phyloP scores from a whole-genome alignment of 2,329 filamentous ascomycete species.

The Alternaria triticina region DNA sequence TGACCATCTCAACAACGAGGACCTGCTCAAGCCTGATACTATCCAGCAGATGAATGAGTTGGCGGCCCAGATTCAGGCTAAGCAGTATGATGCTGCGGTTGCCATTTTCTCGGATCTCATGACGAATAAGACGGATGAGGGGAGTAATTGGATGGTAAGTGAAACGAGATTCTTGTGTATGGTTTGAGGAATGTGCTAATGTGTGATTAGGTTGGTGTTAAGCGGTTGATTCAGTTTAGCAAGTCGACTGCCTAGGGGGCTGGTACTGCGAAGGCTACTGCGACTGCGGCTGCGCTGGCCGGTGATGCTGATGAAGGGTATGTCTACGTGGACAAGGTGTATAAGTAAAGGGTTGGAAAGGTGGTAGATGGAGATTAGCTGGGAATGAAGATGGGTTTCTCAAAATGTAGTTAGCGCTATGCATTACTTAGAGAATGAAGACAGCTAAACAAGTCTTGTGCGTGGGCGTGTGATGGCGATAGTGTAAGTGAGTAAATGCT shows the following conservation, averaged over 20 bases:
- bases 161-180: too few species aligned
- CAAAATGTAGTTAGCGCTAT: too few species aligned
- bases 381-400: too few species aligned
- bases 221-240: conserved; percentile 48
- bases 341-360: not conserved
- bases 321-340: not conserved
- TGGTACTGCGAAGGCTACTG: not conserved
- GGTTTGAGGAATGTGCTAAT: too few species aligned
- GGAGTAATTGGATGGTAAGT: conserved; percentile 59
- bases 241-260: conserved; percentile 34
- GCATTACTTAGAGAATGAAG: not conserved
- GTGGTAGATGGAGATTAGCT: not conserved
- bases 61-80: conserved; percentile 46
- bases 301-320: not conserved
- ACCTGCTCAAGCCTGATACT: conserved; percentile 82
- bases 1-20: conserved; percentile 95
- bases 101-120: conserved; percentile 55
- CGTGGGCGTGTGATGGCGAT: too few species aligned
- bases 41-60: conserved; percentile 70
- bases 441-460: not conserved
- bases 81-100: conserved; percentile 55
- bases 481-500: too few species aligned
- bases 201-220: conserved; percentile 43
- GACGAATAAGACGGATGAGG: conserved; percentile 57
- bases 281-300: not conserved